Evolutionary conservation across 2,329 filamentous ascomycete genomes (phyloP).

Genomic region (Zymoseptoria pseudotritici): DNA sequence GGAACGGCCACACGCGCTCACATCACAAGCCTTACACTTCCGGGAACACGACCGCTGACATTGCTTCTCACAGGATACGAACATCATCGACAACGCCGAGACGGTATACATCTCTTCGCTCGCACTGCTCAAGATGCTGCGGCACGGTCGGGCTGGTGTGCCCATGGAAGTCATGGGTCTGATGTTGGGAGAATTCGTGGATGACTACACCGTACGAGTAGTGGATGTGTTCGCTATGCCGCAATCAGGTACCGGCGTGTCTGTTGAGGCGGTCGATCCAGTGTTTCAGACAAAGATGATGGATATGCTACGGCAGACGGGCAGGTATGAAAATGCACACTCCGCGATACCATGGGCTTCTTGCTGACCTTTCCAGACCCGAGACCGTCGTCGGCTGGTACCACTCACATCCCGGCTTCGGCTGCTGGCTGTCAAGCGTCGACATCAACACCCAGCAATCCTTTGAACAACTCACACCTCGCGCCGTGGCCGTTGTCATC

Average conservation of each 20-base stretch:
- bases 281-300: slow-evolving; percentile 99
- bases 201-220: slow-evolving; percentile 96
- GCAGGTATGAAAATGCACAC: slow-evolving; percentile 55
- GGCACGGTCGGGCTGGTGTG: slow-evolving; percentile 92
- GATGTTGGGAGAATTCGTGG: slow-evolving; percentile 97
- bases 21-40: neutral
- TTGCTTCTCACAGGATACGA: slow-evolving; percentile 64
- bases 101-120: slow-evolving; percentile 99
- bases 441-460: slow-evolving; percentile 99
- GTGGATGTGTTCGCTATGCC: slow-evolving; percentile 99
- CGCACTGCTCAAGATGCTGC: slow-evolving; percentile 95
- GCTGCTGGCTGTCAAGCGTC: slow-evolving; percentile 97
- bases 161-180: slow-evolving; percentile 99
- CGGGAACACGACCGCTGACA: slow-evolving; percentile 5
- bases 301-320: slow-evolving; percentile 98
- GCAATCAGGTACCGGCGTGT: slow-evolving; percentile 95
- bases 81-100: slow-evolving; percentile 96
- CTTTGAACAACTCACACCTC: slow-evolving; percentile 96
- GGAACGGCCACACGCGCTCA: neutral
- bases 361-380: slow-evolving; percentile 50
- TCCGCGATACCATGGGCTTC: neutral
- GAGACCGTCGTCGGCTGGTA: slow-evolving; percentile 99
- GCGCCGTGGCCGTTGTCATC: slow-evolving; percentile 94
- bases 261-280: slow-evolving; percentile 94
- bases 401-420: slow-evolving; percentile 97